These are phyloP conservation scores for Suhomyces pyralidae DNA, from an alignment of 805 yeast genomes.

Conservation along the genomic window DNA sequence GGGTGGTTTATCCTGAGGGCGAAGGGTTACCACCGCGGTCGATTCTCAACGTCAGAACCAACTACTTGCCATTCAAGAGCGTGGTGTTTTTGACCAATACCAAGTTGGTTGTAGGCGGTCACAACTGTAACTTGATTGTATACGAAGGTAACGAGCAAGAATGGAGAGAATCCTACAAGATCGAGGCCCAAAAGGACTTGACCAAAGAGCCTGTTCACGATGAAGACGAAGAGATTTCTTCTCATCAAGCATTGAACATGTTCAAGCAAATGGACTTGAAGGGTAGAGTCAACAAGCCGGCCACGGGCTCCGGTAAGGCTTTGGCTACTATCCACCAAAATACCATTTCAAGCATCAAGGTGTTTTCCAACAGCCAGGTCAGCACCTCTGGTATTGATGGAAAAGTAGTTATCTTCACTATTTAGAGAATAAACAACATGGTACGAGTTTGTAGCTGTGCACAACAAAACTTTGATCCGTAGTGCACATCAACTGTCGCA, in stretches of 20 bases:
- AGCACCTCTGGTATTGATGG: conserved; percentile 88
- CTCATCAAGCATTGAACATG: conserved; percentile 84
- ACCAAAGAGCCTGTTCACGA: conserved; percentile 42
- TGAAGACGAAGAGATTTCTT: conserved; percentile 54
- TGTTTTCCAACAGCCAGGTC: conserved; percentile 44
- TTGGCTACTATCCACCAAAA: conserved; percentile 86
- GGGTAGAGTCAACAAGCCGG: conserved; percentile 62
- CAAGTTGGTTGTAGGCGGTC: conserved; percentile 83
- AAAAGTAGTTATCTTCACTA: conserved; percentile 69
- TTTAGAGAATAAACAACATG: too few species aligned
- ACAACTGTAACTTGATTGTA: conserved; percentile 85
- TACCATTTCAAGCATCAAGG: conserved; percentile 68
- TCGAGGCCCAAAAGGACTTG: conserved; percentile 49
- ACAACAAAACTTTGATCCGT: too few species aligned
- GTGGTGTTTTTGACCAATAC: conserved; percentile 65
- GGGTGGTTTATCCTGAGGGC: conserved; percentile 74
- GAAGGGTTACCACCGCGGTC: conserved; percentile 61
- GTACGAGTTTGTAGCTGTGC: too few species aligned
- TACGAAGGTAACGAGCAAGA: conserved; percentile 65
- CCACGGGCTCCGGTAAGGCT: conserved; percentile 31
- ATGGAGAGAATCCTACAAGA: conserved; percentile 59
- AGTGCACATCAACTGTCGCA: too few species aligned
- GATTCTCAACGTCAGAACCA: conserved; percentile 56
- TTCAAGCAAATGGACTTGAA: conserved; percentile 93
- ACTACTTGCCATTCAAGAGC: conserved; percentile 76